Evolutionary conservation across 257 asterid species (phyloP), one percentile per base, ranked within the genome.

Genomic region (Dorcoceras hygrometricum): DNA sequence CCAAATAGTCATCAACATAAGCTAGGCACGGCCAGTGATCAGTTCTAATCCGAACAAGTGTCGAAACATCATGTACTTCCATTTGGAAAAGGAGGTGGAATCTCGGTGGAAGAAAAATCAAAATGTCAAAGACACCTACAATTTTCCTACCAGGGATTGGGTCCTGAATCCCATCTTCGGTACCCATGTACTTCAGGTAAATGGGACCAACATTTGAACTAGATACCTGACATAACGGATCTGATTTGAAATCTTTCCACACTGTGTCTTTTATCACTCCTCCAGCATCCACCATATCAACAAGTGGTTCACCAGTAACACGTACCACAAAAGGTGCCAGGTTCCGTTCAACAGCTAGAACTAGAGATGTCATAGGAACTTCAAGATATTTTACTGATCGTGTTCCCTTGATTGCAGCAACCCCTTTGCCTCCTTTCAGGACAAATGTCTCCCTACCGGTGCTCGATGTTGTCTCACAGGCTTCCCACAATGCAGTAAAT

Each of bases 21-120:
- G 98, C 98, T 25, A 92, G 80, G 78, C 98, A 89, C 16, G 97
- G 97, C 98, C 98, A 92, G 65, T 92, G 95, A 78, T 93, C 98
- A 16, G 97, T 93, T 79, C 96, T 83, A 71, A 93, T 85, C 78
- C 97, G 86, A 55, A 85, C 94, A 5, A 93, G 86, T 18, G 98
- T 89, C 1, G 97, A 87, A 61, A 67, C 68, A 63, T 81, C 88
- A 59, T 73, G 78, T 51, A 93, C 80, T 85, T 93, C 98, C 97
- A 93, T 86, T 70, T 81, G 96, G 43, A 93, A 89, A 70, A 93
- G 94, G 32, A 93, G 91, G 78, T 93, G 98, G 66, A 84, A 89
- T 72, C 96, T 87, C 46, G 98, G 98, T 10, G 97, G 98, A 50
- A 93, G 96, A 82, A 90, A 93, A 68, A 93, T 88, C 82, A 90